Base-by-base conservation (phyloP, 2,329 filamentous ascomycete species). In the Cordyceps cateniannulata region DNA sequence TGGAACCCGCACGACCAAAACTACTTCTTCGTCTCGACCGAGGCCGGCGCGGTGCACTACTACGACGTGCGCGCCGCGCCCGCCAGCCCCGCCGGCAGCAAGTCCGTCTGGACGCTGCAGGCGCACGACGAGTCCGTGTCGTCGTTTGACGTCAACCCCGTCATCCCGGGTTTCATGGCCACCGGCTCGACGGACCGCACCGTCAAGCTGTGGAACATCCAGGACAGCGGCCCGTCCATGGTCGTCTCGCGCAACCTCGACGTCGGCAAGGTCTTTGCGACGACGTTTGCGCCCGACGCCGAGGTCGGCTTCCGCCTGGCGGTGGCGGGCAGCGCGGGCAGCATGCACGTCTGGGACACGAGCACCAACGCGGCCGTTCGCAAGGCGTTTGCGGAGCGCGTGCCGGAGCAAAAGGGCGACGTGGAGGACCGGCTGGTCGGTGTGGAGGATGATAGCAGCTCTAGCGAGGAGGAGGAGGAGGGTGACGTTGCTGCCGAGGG, bases 191-290 rank as follows among this genome's bases (percentile, higher is more conserved):
- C 90, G 16, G 95, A 99, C 79, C 93, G 91, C 79, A 90, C 89
- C 6, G 92, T 98, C 68, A 99, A 99, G 81, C 81, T 99, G 61
- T 99, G 95, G 95, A 96, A 96, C 75, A 86, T 97, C 61, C 84
- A 88, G 67, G 75, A 88, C 14, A 84, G 84, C 45, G 92, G 91
- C 2, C 95, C 95, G 1, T 90, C 86, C 63, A 90, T 99, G 85
- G 91, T 99, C 1, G 90, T 96, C 5, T 90, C 90, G 27, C 87
- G 95, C 66, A 93, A 98, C 73, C 79, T 98, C 50, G 95, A 96
- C 59, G 90, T 99, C 20, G 95, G 95, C 63, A 96, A 93, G 76
- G 89, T 99, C 42, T 99, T 99, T 75, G 91, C 91, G 12, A 89
- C 93, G 2, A 84, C 83, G 7, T 99, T 98, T 73, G 95, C 90